A percentile compares a stretch with the other conserved stretches of the same genome.
These are phyloP conservation scores for Stenocarpella maydis DNA, from an alignment of 2,329 filamentous ascomycete species.

Conservation along the genomic window DNA sequence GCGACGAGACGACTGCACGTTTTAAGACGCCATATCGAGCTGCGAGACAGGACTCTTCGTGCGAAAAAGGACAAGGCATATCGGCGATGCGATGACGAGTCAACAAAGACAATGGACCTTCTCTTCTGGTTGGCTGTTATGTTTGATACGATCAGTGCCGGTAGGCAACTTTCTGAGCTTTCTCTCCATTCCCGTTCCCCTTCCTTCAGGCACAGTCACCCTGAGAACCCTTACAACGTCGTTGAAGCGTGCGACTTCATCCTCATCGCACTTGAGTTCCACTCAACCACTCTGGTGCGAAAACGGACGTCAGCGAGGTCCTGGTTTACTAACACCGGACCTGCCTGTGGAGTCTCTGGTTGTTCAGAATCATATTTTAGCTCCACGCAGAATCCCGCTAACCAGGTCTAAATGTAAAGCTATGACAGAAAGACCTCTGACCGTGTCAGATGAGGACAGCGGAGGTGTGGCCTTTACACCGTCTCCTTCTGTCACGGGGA, in stretches of 20 bases:
- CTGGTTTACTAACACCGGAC: not conserved
- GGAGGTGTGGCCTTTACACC: slow-evolving; percentile 16
- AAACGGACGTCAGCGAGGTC: not conserved
- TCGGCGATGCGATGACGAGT: slow-evolving; percentile 36
- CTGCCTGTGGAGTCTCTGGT: too few species aligned
- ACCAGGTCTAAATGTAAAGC: slow-evolving; percentile 41
- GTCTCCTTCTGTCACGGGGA: not conserved
- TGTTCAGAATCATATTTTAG: not conserved
- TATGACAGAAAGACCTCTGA: slow-evolving; percentile 53
- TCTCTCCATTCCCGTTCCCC: not conserved
- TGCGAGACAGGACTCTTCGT: slow-evolving; percentile 18
- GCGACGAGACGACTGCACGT: slow-evolving; percentile 31
- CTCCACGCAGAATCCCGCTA: not conserved
- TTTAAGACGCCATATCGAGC: slow-evolving; percentile 26
- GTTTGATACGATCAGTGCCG: slow-evolving; percentile 36
- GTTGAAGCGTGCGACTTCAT: not conserved
- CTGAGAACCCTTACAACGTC: not conserved
- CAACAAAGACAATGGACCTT: slow-evolving; percentile 57
- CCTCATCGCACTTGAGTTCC: not conserved
- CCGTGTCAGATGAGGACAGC: slow-evolving; percentile 51
- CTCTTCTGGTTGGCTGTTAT: slow-evolving; percentile 60
- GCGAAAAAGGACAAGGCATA: not conserved
- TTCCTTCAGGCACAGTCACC: not conserved
- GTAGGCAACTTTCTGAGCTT: not conserved
- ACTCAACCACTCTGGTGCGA: not conserved